Conservation (phyloP, 805 yeast genomes). For the Saccharomycopsis selenospora region DNA sequence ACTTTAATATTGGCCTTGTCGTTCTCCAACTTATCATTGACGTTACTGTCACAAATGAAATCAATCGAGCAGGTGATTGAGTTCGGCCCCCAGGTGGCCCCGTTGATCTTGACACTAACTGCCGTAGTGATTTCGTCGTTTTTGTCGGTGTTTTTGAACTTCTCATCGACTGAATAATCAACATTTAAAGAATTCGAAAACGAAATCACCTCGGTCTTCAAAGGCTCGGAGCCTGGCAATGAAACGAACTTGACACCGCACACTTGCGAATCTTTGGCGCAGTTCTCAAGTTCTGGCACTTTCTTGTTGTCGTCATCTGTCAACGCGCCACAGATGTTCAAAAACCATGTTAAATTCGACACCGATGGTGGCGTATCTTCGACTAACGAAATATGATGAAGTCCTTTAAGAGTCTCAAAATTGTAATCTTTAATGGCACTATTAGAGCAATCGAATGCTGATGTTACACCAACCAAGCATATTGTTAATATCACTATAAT, state of each 20-base stretch:
- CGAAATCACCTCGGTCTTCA: constrained; percentile 57
- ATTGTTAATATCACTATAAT: not conserved
- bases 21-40: constrained; percentile 28
- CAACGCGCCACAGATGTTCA: constrained; percentile 62
- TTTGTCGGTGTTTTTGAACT: constrained; percentile 23
- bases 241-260: constrained; percentile 65
- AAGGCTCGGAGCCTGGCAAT: constrained; percentile 38
- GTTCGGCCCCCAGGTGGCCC: constrained; percentile 66
- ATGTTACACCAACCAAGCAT: constrained; percentile 1
- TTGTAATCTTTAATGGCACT: constrained; percentile 28
- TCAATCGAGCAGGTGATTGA: constrained; percentile 40
- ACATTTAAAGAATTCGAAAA: constrained; percentile 38
- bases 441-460: constrained; percentile 15
- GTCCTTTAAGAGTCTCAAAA: constrained; percentile 42
- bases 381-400: constrained; percentile 34
- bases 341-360: constrained; percentile 55
- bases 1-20: constrained; percentile 22
- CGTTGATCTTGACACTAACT: constrained; percentile 37
- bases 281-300: constrained; percentile 35
- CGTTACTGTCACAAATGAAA: constrained; percentile 40
- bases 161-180: constrained; percentile 22
- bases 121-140: constrained; percentile 29
- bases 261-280: constrained; percentile 65
- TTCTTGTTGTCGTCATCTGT: constrained; percentile 28
- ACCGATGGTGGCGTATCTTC: constrained; percentile 74